These are phyloP conservation scores for Uromyces viciae-fabae DNA, from an alignment of 1,284 basidiomycete species.

Conservation along the genomic window DNA sequence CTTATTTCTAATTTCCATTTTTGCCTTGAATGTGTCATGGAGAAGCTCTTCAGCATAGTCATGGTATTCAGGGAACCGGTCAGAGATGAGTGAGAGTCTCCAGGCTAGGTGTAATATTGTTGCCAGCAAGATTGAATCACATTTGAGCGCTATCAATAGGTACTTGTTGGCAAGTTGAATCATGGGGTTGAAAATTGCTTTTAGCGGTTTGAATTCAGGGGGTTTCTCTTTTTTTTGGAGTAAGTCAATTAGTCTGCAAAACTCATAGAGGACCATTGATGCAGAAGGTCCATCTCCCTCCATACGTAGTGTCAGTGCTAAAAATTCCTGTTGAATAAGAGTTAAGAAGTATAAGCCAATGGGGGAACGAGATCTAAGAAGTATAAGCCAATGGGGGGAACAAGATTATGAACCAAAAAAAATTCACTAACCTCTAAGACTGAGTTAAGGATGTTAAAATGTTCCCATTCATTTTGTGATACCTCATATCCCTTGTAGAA, in stretches of 20 bases:
- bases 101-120: background rate
- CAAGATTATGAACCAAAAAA: background rate
- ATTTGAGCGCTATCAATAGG: background rate
- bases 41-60: background rate
- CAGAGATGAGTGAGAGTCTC: background rate
- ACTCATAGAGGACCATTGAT: background rate
- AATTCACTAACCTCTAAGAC: background rate
- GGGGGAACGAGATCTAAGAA: background rate
- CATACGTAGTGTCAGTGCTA: background rate
- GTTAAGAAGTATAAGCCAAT: background rate
- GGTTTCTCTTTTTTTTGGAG: background rate
- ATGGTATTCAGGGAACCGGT: background rate
- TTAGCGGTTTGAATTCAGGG: background rate
- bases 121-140: background rate
- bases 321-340: background rate
- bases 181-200: conserved; percentile 1
- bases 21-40: background rate
- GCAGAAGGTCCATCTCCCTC: background rate
- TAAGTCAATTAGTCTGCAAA: background rate
- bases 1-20: background rate
- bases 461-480: background rate
- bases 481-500: background rate
- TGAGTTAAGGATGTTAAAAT: background rate
- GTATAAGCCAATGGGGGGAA: background rate
- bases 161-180: conserved; percentile 1